Conservation (phyloP, 768 basidiomycete genomes). For the Filobasidium floriforme region DNA sequence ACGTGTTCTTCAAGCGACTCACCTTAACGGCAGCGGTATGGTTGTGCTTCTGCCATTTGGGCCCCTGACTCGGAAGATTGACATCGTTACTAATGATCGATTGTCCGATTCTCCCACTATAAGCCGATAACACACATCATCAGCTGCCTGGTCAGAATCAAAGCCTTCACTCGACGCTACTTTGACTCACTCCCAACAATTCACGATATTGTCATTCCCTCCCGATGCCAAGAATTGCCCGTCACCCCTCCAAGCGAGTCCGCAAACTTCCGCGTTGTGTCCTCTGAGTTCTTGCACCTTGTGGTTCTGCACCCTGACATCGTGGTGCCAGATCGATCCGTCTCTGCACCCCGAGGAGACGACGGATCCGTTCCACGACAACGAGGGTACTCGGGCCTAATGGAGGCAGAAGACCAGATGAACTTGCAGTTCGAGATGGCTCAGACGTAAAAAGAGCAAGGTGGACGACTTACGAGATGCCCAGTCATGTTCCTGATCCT, state of each 20-base stretch:
- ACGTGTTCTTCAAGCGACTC: constrained; percentile 4
- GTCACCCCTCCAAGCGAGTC: constrained; percentile 77
- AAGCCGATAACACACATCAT: not conserved
- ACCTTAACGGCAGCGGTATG: constrained; percentile 71
- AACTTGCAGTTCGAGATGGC: not conserved
- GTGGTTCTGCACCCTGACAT: constrained; percentile 78
- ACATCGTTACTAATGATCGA: constrained; percentile 36
- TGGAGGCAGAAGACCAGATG: no score
- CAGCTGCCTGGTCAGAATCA: constrained; percentile 46
- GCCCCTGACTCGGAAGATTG: constrained; percentile 39
- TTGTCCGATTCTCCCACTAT: constrained; percentile 41
- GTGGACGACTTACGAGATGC: constrained; percentile 47
- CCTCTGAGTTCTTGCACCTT: constrained; percentile 84
- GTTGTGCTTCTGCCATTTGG: constrained; percentile 85
- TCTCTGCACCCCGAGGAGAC: constrained; percentile 83
- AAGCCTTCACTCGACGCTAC: no score
- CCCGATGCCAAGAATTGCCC: constrained; percentile 85
- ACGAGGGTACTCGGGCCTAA: constrained; percentile 67
- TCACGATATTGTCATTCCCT: constrained; percentile 95
- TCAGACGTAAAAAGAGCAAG: not conserved
- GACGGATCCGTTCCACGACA: constrained; percentile 82
- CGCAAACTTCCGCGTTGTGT: constrained; percentile 79
- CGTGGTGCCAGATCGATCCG: constrained; percentile 93
- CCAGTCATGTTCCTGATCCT: constrained; percentile 86
- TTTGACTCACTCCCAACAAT: constrained; percentile 75